Evolutionary conservation across 2,329 filamentous ascomycete species (phyloP), one percentile per base, ranked within the genome.

Genomic region (Xylaria sp.): DNA sequence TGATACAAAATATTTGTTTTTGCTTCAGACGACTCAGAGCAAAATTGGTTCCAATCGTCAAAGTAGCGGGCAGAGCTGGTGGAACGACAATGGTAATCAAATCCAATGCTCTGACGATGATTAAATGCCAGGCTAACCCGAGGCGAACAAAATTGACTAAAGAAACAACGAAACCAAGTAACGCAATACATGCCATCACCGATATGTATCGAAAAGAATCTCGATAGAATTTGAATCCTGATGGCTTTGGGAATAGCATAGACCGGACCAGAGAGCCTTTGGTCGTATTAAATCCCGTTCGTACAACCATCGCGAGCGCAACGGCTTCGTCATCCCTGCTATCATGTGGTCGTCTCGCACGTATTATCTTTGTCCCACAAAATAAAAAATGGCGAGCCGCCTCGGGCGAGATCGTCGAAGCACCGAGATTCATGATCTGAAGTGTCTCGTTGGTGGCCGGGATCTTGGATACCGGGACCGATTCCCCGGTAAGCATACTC

Each of bases 171-270:
- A 99, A 99, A 0, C 97, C 96, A 59, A 98, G 80, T 58, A 90
- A 82, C 25, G 96, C 97, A 74, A 99, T 91, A 50, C 90, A 83
- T 5, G 88, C 95, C 96, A 99, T 99, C 69, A 99, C 96, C 3
- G 93, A 94, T 69, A 99, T 98, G 79, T 99, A 99, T 25, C 94
- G 90, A 82, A 99, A 99, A 0, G 95, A 98, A 79, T 99, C 96
- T 50, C 93, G 90, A 79, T 99, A 99, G 79, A 99, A 99, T 76
- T 97, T 98, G 87, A 99, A 99, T 0, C 95, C 95, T 0, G 95
- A 97, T 1, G 96, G 96, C 77, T 99, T 99, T 0, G 96, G 97
- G 78, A 99, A 99, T 44, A 99, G 87, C 95, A 99, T 99, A 0
- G 96, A 98, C 27, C 96, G 92, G 68, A 99, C 94, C 21, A 99